Base-by-base conservation (phyloP, 176 grass and related monocot species). In the Eremochloa ophiuroides region DNA sequence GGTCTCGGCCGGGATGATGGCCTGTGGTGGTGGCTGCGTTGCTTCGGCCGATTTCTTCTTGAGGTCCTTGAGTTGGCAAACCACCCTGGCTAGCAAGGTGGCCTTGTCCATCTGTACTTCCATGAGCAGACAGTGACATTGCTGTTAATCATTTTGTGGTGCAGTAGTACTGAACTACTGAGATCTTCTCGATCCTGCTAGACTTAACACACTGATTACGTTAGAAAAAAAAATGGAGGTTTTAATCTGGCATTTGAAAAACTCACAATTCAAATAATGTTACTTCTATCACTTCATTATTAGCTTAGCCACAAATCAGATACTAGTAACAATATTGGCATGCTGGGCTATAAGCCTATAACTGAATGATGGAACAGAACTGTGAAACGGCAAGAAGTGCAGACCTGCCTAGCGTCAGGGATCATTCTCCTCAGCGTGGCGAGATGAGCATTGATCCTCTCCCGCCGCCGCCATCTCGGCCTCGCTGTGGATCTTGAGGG, bases 401-500 rank as follows among this genome's bases (percentile, higher is more conserved):
- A 51, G 75, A 97, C 95, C 92, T 95, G 93, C 74, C 66, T 60
- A 22, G 92, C 81, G 28, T 91, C 87, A 33, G 92, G 92, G 65
- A 92, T 60, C 92, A 98, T 91, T 17, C 75, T 79, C 79, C 95
- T 89, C 27, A 98, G 66, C 12, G 88, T 91, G 5, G 81, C 78
- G 30, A 95, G 81, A 60, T 98, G 95, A 23, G 61, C 75, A 61
- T 98, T 98, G 43, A 98, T 98, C 83, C 95, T 88, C 78, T 93
- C 92, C 50, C 95, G 86, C 12, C 95, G 86, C 55, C 90, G 82
- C 88, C 75, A n/a, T 83, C 87, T 98, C 90, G 3, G 90, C 88
- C 81, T 89, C 92, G 50, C 90, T 88, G 65, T 98, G 95, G n/a
- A 88, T 73, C 88, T 77, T 92, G 9, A 90, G 58, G 4, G 92